Evolutionary conservation across 352 stramenopile species (phyloP), one percentile per base, ranked within the genome.

Genomic region (Globisporangium cederbergense): DNA sequence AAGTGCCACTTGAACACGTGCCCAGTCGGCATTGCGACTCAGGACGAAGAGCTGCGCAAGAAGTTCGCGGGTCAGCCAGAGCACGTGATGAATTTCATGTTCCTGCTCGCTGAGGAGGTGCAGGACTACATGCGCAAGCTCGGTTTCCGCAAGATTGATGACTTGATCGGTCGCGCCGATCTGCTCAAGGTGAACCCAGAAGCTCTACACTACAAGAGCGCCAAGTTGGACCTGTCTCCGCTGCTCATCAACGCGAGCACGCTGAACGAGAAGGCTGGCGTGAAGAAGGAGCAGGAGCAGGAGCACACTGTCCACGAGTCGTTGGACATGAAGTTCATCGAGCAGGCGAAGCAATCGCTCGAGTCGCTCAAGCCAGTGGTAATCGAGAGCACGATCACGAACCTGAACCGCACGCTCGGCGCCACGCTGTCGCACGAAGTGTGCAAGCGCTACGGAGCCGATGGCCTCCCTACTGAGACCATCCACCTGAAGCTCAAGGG

Each of bases 1-100:
- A 99, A 99, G 74, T 97, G 89, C 70, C 96, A 99, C 78, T 83
- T 98, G 67, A 98, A 99, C 78, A 98, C 96, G 11, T 99, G 96
- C 75, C 96, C 96, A 28, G 96, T 99, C n/a, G 96, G 96, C 60
- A 93, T 99, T 69, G 96, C 96, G n/a, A 99, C 96, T 4, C 96
- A 99, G 78, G 95, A 98, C 65, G 86, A 94, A 69, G 93, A 98
- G 68, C 81, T 99, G 20, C 83, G 95, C 51, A 93, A 94, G 66
- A 98, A 98, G 71, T 99, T 99, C 74, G 80, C 86, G 54, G 96
- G 96, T 40, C 84, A 98, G 75, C 96, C 96, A 42, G 95, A 98
- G 72, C 95, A 99, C 70, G 96, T 98, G 18, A 86, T 98, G 52
- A 98, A 98, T 75, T 99, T 98, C 75, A 98, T 99, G 72, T 98